phyloP scores from a whole-genome alignment of 2,329 filamentous ascomycete genomes.

The Exophiala sp. region DNA sequence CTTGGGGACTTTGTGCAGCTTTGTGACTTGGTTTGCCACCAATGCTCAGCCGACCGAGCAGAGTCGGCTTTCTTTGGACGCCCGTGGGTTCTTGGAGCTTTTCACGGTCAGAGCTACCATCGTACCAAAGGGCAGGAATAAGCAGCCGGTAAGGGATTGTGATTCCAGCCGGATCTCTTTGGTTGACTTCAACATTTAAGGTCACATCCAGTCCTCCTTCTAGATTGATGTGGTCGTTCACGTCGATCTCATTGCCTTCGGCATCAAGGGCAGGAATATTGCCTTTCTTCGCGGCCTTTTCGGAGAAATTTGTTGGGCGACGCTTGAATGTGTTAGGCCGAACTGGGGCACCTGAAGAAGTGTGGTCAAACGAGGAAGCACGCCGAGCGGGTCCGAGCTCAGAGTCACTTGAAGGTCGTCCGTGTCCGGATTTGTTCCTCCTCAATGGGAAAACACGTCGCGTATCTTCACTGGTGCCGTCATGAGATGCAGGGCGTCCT shows the following conservation, averaged over 20 bases:
- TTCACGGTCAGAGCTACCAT: conserved; percentile 34
- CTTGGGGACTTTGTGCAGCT: conserved; percentile 25
- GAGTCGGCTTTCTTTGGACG: conserved; percentile 20
- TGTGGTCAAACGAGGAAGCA: conserved; percentile 26
- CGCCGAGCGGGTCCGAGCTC: conserved; percentile 8
- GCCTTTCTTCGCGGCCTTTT: conserved; percentile 57
- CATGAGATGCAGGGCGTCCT: conserved; percentile 22
- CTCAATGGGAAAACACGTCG: background rate
- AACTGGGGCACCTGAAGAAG: conserved; percentile 22
- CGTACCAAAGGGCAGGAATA: conserved; percentile 68
- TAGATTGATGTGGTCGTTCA: conserved; percentile 61
- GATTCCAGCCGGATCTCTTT: conserved; percentile 79
- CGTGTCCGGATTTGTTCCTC: conserved; percentile 10
- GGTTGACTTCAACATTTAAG: conserved; percentile 83
- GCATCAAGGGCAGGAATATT: conserved; percentile 41
- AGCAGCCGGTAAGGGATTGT: conserved; percentile 84
- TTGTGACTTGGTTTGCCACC: conserved; percentile 21
- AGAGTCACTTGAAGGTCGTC: conserved; percentile 20
- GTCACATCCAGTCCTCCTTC: conserved; percentile 82
- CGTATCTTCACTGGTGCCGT: conserved; percentile 15
- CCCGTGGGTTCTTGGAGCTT: conserved; percentile 22
- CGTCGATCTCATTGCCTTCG: conserved; percentile 49
- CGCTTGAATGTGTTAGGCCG: conserved; percentile 57
- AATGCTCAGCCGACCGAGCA: conserved; percentile 26
- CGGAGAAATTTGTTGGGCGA: conserved; percentile 65